These are phyloP conservation scores for Cadophora gregata DNA, from an alignment of 2,329 filamentous ascomycete species.

Conservation along the genomic window DNA sequence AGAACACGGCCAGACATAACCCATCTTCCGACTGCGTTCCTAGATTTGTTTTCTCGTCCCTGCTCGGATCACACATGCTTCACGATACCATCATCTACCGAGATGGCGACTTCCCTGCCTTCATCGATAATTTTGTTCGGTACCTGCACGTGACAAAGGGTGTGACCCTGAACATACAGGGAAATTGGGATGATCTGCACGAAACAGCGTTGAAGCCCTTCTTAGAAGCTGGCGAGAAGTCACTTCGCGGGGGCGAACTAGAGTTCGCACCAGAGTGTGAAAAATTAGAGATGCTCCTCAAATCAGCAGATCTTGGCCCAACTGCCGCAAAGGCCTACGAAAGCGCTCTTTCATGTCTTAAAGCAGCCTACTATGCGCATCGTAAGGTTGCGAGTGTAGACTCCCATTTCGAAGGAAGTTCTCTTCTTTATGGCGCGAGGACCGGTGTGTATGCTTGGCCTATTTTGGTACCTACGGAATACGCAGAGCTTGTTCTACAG, in stretches of 20 bases:
- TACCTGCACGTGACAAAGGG: conserved; percentile 9
- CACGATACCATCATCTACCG: conserved; percentile 9
- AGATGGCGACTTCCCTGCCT: conserved; percentile 3
- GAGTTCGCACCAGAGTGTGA: background rate
- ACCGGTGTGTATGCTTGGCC: conserved; percentile 6
- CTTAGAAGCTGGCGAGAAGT: background rate
- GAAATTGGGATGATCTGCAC: background rate
- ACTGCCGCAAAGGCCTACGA: background rate
- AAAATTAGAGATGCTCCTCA: background rate
- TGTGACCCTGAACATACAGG: background rate
- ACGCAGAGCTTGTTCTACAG: conserved; percentile 40
- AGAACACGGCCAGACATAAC: background rate
- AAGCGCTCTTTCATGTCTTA: background rate
- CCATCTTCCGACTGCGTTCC: background rate
- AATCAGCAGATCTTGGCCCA: conserved; percentile 9
- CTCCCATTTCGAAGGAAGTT: background rate
- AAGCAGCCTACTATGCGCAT: background rate
- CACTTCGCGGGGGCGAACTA: background rate
- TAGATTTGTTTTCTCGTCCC: conserved; percentile 3
- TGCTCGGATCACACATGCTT: conserved; percentile 5
- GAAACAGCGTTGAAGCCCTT: background rate
- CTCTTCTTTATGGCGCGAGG: background rate
- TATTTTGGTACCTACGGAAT: conserved; percentile 30
- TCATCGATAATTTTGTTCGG: conserved; percentile 2
- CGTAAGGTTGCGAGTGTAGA: background rate